These are phyloP conservation scores for Trichoderma harzianum DNA, from an alignment of 2,329 filamentous ascomycete genomes.

Conservation along the genomic window DNA sequence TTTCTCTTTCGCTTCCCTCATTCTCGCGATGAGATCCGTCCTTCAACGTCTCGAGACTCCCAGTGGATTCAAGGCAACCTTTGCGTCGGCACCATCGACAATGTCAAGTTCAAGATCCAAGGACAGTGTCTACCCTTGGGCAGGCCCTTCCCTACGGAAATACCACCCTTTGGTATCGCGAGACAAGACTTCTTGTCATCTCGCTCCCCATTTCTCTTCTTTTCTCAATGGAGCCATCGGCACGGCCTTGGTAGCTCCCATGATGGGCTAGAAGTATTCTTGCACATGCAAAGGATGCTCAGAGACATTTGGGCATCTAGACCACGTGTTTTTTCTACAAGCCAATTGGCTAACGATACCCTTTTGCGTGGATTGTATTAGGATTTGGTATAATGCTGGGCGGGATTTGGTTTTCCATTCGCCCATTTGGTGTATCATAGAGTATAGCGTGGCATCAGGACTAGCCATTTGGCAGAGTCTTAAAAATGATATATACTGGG, in stretches of 20 bases:
- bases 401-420: not conserved
- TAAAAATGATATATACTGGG: conserved; percentile 1
- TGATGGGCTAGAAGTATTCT: not conserved
- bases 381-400: not conserved
- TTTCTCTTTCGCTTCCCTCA: not conserved
- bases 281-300: not conserved
- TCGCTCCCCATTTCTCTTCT: conserved; percentile 4
- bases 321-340: not conserved
- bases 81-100: not conserved
- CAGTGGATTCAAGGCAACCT: no score
- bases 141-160: not conserved
- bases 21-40: not conserved
- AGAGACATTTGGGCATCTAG: not conserved
- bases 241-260: not conserved
- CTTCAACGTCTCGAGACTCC: not conserved
- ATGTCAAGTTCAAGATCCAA: conserved; percentile 1
- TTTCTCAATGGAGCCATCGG: not conserved
- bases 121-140: not conserved
- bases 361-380: conserved; percentile 3
- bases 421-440: not conserved
- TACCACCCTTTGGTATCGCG: not conserved
- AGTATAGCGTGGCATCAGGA: not conserved
- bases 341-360: conserved; percentile 3
- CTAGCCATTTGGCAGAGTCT: not conserved
- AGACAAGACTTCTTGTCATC: not conserved